phyloP scores from a whole-genome alignment of 2,329 filamentous ascomycete species.

The Domatiomyces catenatus region DNA sequence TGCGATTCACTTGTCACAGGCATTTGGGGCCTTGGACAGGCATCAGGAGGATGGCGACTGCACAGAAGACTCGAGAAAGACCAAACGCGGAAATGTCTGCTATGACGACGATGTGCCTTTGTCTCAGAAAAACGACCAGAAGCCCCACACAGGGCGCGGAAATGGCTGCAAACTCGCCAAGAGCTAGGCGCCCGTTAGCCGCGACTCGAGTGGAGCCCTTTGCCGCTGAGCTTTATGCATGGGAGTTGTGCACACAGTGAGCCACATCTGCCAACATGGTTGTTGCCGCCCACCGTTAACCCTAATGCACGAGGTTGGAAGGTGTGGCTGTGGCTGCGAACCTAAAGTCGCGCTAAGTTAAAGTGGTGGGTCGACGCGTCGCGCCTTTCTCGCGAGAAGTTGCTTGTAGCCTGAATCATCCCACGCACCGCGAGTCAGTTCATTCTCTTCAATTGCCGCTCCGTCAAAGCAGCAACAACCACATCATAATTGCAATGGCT shows the following conservation, averaged over 20 bases:
- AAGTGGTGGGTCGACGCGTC: slow-evolving; percentile 2
- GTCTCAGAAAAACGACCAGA: not conserved
- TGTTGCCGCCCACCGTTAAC: not conserved
- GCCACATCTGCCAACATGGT: not conserved
- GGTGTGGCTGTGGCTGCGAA: too few relatives aligned
- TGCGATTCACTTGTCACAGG: not conserved
- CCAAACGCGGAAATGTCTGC: not conserved
- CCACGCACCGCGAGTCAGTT: slow-evolving; percentile 1
- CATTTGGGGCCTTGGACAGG: not conserved
- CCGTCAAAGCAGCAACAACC: slow-evolving; percentile 25
- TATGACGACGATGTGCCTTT: not conserved
- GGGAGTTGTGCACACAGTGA: slow-evolving; percentile 1
- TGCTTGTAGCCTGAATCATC: slow-evolving; percentile 6
- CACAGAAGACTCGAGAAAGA: not conserved
- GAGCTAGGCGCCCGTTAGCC: too few relatives aligned
- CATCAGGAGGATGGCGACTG: not conserved
- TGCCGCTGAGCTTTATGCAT: not conserved
- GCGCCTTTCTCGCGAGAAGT: slow-evolving; percentile 4
- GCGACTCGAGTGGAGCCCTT: not conserved
- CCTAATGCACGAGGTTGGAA: not conserved
- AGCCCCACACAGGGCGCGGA: not conserved
- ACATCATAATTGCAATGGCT: slow-evolving; percentile 19
- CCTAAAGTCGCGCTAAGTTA: not conserved
- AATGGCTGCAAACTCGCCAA: not conserved
- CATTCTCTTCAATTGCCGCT: slow-evolving; percentile 9